Percentiles rank a stretch among this genome's conserved stretches.
These are phyloP conservation scores for Candida maesae DNA, from an alignment of 805 yeast species.

Conservation along the genomic window DNA sequence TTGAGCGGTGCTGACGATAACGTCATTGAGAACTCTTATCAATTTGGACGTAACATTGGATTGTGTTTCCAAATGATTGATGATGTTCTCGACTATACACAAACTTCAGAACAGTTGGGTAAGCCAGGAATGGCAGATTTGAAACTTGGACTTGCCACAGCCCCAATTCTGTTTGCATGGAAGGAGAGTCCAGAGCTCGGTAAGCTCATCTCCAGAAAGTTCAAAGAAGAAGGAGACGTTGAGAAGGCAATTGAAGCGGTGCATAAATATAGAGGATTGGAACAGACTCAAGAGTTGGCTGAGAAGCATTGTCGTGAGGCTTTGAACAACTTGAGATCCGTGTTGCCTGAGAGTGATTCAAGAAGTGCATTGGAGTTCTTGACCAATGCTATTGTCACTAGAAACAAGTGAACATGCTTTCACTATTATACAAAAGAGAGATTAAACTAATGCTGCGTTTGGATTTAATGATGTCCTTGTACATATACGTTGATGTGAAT, in stretches of 20 bases:
- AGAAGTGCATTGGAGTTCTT: constrained; percentile 81
- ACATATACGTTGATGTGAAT: not conserved
- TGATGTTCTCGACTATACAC: constrained; percentile 92
- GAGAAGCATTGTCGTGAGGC: constrained; percentile 75
- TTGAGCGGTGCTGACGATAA: constrained; percentile 76
- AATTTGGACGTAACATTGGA: constrained; percentile 90
- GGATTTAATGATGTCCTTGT: not conserved
- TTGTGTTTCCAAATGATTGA: constrained; percentile 95
- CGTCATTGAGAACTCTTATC: constrained; percentile 81
- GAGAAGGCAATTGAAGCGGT: constrained; percentile 79
- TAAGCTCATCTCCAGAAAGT: constrained; percentile 77
- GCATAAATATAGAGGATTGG: constrained; percentile 65
- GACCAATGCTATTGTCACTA: constrained; percentile 77
- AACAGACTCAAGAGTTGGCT: constrained; percentile 72
- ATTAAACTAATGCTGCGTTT: not conserved
- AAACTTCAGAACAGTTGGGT: constrained; percentile 80
- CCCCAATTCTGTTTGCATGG: constrained; percentile 96
- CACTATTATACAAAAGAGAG: not conserved
- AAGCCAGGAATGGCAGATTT: constrained; percentile 96
- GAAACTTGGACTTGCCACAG: constrained; percentile 92
- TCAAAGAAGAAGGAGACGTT: constrained; percentile 76
- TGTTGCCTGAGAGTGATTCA: constrained; percentile 84
- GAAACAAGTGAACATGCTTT: constrained; percentile 55
- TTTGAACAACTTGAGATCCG: constrained; percentile 55
- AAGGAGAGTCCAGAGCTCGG: constrained; percentile 81